These are phyloP conservation scores for Alternaria sp. DNA, from an alignment of 2,329 filamentous ascomycete genomes.

Conservation along the genomic window DNA sequence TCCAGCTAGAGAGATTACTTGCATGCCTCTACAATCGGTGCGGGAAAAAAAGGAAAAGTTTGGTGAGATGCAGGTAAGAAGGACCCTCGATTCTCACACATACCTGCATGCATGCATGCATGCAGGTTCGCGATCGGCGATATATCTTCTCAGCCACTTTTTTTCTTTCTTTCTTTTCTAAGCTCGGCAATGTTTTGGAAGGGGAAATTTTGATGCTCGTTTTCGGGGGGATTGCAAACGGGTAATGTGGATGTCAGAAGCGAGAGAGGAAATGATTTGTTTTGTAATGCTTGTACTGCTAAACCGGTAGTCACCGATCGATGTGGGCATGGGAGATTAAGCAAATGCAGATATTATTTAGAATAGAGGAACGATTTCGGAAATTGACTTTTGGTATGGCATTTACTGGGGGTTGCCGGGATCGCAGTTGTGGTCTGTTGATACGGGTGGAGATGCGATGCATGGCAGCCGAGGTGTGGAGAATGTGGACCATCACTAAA, in stretches of 20 bases:
- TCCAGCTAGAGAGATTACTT: background rate
- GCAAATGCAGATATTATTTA: background rate
- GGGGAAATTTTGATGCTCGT: background rate
- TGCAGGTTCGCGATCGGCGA: slow-evolving; percentile 8
- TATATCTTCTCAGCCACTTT: background rate
- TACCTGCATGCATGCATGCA: slow-evolving; percentile 3
- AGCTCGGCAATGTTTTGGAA: slow-evolving; percentile 1
- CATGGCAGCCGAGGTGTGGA: slow-evolving; percentile 5
- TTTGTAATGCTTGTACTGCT: background rate
- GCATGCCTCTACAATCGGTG: slow-evolving; percentile 1
- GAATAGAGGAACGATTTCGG: background rate
- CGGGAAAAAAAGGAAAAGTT: background rate
- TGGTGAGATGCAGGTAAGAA: slow-evolving; percentile 1
- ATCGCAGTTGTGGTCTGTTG: background rate
- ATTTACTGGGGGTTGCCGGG: background rate
- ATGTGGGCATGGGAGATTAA: slow-evolving; percentile 2
- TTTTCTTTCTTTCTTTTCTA: background rate
- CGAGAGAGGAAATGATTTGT: background rate
- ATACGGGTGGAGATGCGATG: slow-evolving; percentile 7
- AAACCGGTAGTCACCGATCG: background rate
- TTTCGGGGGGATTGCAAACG: background rate
- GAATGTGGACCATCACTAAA: slow-evolving; percentile 2
- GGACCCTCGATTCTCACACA: background rate
- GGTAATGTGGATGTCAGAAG: background rate
- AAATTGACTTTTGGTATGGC: background rate